Base-by-base conservation (phyloP, 805 yeast species). In the Kazachstania kunashirensis region DNA sequence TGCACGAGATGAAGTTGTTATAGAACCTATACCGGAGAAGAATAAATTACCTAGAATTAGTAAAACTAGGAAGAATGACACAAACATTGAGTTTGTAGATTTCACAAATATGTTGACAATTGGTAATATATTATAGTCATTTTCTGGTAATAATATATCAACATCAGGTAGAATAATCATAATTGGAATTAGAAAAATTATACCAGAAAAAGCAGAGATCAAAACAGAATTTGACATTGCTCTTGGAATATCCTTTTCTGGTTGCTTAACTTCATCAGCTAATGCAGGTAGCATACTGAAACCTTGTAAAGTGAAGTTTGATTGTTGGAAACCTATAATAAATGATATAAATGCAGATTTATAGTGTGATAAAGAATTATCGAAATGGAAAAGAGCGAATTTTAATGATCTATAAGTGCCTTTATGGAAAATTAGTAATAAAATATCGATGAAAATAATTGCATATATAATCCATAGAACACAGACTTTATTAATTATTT, bases 1-100 rank as follows among this genome's bases (percentile, higher is more conserved):
- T n/a, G 79, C 71, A 67, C 94, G 71, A 3, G 92, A 81, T 2
- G 86, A 82, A 0, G 94, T 79, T 1, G 92, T 83, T 24, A 81
- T 66, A 1, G 89, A 72, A 4, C 94, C 88, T 34, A 84, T 75
- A 2, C 86, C 80, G 24, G 84, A 85, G 56, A 83, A 83, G 8
- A 80, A 50, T 18, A 78, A 72, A 14, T 85, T 80, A 0, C 84
- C 92, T 32, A 75, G 64, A 39, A 80, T 70, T 53, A 82, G 62
- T 5, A 81, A 58, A 10, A 76, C 82, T 39, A 83, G 65, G 34
- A 83, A 71, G 43, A 81, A 70, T 1, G 92, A 81, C 2, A 82
- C 77, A 32, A 80, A 50, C 41, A 70, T 70, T 0, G 88, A 79
- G 41, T 77, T 71, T 0, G 89, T 79, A 0, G 86, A 73, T 2